Percentiles rank a stretch among this genome's conserved stretches.
Conservation (phyloP, 2,329 filamentous ascomycete genomes). For the Juglanconis sp. region DNA sequence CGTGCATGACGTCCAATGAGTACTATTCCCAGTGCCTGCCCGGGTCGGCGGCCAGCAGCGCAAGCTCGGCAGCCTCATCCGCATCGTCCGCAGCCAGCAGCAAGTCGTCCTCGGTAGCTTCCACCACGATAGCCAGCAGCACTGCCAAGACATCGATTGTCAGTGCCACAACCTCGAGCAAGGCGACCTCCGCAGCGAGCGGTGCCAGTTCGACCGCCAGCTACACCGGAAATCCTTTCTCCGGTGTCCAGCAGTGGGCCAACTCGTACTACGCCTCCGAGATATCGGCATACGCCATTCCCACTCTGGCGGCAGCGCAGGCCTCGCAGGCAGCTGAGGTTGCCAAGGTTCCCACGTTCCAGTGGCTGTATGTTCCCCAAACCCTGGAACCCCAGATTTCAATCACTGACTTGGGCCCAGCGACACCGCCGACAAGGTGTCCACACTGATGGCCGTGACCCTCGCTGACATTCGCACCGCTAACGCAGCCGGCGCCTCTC, state of each 20-base stretch:
- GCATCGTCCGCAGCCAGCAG: constrained; percentile 14
- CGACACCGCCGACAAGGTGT: constrained; percentile 48
- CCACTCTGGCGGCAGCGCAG: constrained; percentile 55
- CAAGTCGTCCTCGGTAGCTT: background rate
- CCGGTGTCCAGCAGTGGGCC: constrained; percentile 47
- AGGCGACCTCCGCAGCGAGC: constrained; percentile 26
- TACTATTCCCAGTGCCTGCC: constrained; percentile 38
- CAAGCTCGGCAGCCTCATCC: constrained; percentile 13
- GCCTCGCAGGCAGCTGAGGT: constrained; percentile 50
- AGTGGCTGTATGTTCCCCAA: constrained; percentile 44
- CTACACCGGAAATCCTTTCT: constrained; percentile 54
- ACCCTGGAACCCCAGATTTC: background rate
- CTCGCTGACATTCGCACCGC: constrained; percentile 35
- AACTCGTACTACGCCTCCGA: constrained; percentile 56
- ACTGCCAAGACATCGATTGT: constrained; percentile 20
- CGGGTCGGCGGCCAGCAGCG: constrained; percentile 20
- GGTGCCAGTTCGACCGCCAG: constrained; percentile 31
- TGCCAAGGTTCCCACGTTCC: constrained; percentile 50
- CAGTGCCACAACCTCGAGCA: constrained; percentile 25
- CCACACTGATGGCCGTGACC: constrained; percentile 40
- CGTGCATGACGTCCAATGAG: constrained; percentile 33
- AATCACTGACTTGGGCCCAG: constrained; percentile 25
- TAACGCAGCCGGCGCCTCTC: constrained; percentile 25
- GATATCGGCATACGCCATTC: constrained; percentile 55
- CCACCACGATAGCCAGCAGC: constrained; percentile 24